Evolutionary conservation across 2,329 filamentous ascomycete species (phyloP), one percentile per base, ranked within the genome.

Genomic region (Dryadomyces quercus-mongolicae): DNA sequence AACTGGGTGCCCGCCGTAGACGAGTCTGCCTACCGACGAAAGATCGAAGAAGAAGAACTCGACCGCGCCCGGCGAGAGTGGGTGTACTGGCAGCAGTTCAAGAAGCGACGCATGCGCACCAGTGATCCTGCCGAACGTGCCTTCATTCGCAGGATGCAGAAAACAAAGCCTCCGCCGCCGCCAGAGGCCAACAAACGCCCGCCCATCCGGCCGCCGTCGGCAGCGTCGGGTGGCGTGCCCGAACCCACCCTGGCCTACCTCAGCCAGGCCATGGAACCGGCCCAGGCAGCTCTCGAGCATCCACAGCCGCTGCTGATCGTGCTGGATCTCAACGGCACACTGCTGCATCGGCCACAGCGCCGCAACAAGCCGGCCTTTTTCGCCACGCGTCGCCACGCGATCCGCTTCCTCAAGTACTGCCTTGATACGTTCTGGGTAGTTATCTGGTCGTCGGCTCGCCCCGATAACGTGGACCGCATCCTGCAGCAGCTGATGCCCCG

Each of bases 321-420:
- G 49, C 80, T 97, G 58, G 93, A 98, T 69, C 79, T 98, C 42
- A 98, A 97, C 67, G 93, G 93, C 58, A 96, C 92, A 0, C 76
- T 98, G 1, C 77, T 97, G 40, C 76, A 80, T 69, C 85, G 93
- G 5, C 84, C 82, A 9, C 74, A 73, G 52, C 72, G 73, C 48
- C 66, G 65, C 25, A 63, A 69, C 1, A 12, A 36, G 4, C 72
- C 75, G 3, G 75, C 72, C 10, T 65, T 67, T 45, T 87, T 90
- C 65, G 69, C 82, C 46, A 70, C 76, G 59, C 85, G 93, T 1
- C 87, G 87, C 0, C 75, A 83, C 59, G 77, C 93, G 1, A 62
- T 71, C 2, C 60, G 70, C 0, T 96, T 98, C 67, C 70, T 97
- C 3, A 64, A 75, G 31, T 88, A 90, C 66, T 79, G 91, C 60